phyloP scores from a whole-genome alignment of 2,329 filamentous ascomycete genomes.

The Chaetomiaceae sp. region DNA sequence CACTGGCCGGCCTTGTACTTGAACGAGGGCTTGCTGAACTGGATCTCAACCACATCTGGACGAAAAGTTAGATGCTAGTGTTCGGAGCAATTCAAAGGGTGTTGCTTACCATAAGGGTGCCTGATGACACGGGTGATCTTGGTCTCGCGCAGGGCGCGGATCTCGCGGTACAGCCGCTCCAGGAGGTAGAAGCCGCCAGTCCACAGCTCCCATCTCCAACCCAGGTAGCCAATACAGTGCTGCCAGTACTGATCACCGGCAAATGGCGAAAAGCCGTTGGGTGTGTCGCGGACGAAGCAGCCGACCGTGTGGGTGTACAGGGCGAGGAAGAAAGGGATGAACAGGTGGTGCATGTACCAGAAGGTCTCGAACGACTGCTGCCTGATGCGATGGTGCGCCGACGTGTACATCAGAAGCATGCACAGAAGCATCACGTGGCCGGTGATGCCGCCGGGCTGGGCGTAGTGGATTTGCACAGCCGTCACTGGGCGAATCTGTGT shows the following conservation, averaged over 20 bases:
- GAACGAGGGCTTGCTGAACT: constrained; percentile 95
- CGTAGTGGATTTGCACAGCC: constrained; percentile 88
- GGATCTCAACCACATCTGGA: constrained; percentile 87
- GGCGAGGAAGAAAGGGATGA: constrained; percentile 87
- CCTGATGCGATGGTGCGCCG: constrained; percentile 85
- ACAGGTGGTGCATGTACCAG: constrained; percentile 99
- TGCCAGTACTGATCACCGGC: constrained; percentile 77
- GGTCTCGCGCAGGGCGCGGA: constrained; percentile 76
- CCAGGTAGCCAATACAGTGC: constrained; percentile 91
- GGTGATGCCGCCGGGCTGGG: constrained; percentile 83
- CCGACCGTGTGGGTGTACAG: constrained; percentile 95
- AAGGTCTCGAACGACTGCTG: constrained; percentile 98
- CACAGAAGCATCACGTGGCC: constrained; percentile 98
- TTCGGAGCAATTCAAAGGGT: too few relatives aligned
- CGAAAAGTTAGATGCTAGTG: constrained; percentile 23
- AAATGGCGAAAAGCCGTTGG: constrained; percentile 72
- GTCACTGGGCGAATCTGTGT: constrained; percentile 73
- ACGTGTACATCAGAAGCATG: constrained; percentile 98
- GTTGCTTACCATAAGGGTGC: constrained; percentile 77
- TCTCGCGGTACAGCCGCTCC: constrained; percentile 87
- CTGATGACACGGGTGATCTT: constrained; percentile 91
- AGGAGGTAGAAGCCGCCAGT: constrained; percentile 79
- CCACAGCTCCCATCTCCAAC: constrained; percentile 94
- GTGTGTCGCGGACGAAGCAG: constrained; percentile 89
- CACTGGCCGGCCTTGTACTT: constrained; percentile 98